Percentiles rank a stretch among this genome's conserved stretches.
These are phyloP conservation scores for Hemisphaericaspora xylofermentans DNA, from an alignment of 1,139 yeast genomes.

Conservation along the genomic window DNA sequence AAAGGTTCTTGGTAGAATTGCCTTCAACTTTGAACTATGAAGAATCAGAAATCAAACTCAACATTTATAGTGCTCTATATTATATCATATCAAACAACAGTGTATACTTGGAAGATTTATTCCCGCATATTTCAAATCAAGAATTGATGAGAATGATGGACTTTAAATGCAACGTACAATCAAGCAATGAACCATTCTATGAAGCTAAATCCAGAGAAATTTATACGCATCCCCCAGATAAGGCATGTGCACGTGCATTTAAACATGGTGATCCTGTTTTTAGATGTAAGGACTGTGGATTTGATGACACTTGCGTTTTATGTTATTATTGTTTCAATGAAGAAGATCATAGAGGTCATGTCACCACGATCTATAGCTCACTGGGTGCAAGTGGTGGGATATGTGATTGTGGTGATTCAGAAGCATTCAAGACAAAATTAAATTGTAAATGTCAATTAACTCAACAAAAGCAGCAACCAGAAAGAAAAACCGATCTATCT, in stretches of 20 bases:
- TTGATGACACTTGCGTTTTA: slow-evolving; percentile 72
- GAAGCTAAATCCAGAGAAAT: slow-evolving; percentile 7
- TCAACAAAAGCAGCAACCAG: slow-evolving; percentile 13
- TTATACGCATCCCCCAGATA: slow-evolving; percentile 27
- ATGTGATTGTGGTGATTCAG: slow-evolving; percentile 92
- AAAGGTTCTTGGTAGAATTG: slow-evolving; percentile 28
- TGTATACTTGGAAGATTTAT: slow-evolving; percentile 21
- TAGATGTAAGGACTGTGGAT: slow-evolving; percentile 64
- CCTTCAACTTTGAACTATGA: slow-evolving; percentile 23
- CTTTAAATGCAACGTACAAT: slow-evolving; percentile 11
- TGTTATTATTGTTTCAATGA: slow-evolving; percentile 70
- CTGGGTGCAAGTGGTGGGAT: slow-evolving; percentile 54
- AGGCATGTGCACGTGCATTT: slow-evolving; percentile 66
- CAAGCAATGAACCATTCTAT: slow-evolving; percentile 13
- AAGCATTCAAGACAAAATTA: slow-evolving; percentile 64
- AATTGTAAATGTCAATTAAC: slow-evolving; percentile 46
- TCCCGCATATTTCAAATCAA: slow-evolving; percentile 24
- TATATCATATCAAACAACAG: slow-evolving; percentile 36
- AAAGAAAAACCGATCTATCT: slow-evolving; percentile 9
- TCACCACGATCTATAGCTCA: slow-evolving; percentile 54
- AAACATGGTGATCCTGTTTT: slow-evolving; percentile 62
- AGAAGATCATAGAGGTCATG: slow-evolving; percentile 64
- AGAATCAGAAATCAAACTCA: slow-evolving; percentile 17
- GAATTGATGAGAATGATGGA: slow-evolving; percentile 14
- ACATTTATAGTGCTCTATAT: slow-evolving; percentile 29